A percentile compares a stretch with the other conserved stretches of the same genome.
Evolutionary conservation across 1,284 basidiomycete species (phyloP).

Genomic region (Sporisorium scitamineum): DNA sequence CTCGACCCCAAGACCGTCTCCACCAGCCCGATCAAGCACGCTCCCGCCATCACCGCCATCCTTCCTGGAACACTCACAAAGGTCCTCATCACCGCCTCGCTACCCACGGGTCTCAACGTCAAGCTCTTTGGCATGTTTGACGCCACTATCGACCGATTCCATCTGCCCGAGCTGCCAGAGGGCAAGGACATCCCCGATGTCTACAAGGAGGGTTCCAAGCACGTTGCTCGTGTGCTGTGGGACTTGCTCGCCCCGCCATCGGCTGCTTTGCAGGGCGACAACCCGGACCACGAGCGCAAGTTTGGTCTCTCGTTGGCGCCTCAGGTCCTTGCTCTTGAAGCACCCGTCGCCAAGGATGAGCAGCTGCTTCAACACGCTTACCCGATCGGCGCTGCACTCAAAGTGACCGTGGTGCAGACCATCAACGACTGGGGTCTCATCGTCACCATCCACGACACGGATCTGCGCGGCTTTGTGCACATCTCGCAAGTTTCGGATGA

Average conservation of each 20-base stretch:
- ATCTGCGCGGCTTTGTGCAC: constrained; percentile 62
- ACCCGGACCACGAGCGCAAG: constrained; percentile 56
- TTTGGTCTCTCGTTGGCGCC: constrained; percentile 62
- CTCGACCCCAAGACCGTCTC: constrained; percentile 62
- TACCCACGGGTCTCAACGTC: constrained; percentile 83
- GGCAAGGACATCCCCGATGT: constrained; percentile 61
- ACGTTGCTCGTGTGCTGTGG: constrained; percentile 89
- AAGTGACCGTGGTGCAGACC: constrained; percentile 54
- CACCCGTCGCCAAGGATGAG: constrained; percentile 39
- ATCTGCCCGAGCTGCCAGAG: constrained; percentile 73
- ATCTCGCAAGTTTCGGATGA: constrained; percentile 95
- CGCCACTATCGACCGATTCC: constrained; percentile 87
- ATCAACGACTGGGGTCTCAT: constrained; percentile 64
- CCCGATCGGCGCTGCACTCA: constrained; percentile 59
- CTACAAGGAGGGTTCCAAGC: constrained; percentile 76
- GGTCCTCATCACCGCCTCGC: constrained; percentile 83
- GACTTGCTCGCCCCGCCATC: constrained; percentile 55
- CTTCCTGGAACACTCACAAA: constrained; percentile 89
- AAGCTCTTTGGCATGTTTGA: constrained; percentile 94
- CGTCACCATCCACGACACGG: constrained; percentile 50
- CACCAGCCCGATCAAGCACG: constrained; percentile 33
- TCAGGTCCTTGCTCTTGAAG: constrained; percentile 54
- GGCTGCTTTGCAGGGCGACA: constrained; percentile 41
- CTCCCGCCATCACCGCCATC: constrained; percentile 78
- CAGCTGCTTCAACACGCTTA: constrained; percentile 51